Conservation (phyloP, 2,329 filamentous ascomycete genomes). For the Magnaporthales sp. region DNA sequence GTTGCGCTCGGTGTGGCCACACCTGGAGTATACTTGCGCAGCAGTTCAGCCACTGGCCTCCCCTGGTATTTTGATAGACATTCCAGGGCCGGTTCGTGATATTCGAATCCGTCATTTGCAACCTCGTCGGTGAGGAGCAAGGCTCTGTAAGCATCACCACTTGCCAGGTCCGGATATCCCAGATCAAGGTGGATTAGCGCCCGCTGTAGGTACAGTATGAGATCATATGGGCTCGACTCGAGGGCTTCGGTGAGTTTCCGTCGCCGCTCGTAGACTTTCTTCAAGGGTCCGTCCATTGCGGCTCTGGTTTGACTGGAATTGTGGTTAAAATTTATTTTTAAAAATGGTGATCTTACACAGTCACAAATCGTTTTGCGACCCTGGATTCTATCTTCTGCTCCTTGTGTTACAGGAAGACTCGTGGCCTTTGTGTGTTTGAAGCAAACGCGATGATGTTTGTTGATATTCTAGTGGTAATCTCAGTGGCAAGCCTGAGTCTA, state of each 20-base stretch:
- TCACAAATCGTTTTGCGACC: background rate
- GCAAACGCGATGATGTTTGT: too few relatives aligned
- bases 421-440: too few relatives aligned
- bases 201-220: constrained; percentile 58
- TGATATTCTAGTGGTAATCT: background rate
- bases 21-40: constrained; percentile 29
- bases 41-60: constrained; percentile 25
- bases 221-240: constrained; percentile 45
- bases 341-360: background rate
- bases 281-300: constrained; percentile 14
- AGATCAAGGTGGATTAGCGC: constrained; percentile 64
- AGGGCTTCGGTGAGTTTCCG: constrained; percentile 48
- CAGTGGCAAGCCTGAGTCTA: background rate
- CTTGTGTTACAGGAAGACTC: too few relatives aligned
- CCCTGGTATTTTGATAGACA: constrained; percentile 32
- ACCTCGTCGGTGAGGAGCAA: constrained; percentile 81
- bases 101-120: constrained; percentile 71
- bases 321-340: background rate
- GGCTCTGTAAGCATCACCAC: constrained; percentile 83
- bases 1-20: too few relatives aligned
- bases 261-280: constrained; percentile 43
- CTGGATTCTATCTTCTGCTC: background rate
- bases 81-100: constrained; percentile 59
- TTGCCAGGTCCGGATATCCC: constrained; percentile 82
- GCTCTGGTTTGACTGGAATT: background rate